Percentiles rank a stretch among this genome's conserved stretches.
phyloP scores from a whole-genome alignment of 768 basidiomycete species.

The Lentinula raphanica region DNA sequence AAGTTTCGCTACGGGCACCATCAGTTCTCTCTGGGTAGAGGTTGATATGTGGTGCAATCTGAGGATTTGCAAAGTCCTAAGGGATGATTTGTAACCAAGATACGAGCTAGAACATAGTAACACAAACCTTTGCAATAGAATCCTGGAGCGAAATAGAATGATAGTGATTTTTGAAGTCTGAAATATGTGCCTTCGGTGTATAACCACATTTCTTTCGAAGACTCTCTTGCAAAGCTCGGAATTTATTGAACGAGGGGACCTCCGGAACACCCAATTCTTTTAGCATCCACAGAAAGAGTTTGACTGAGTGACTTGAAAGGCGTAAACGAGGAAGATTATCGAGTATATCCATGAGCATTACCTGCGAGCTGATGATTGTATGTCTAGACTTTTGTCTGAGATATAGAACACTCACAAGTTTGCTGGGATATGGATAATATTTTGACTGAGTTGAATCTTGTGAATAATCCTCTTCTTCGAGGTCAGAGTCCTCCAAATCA shows the following conservation, averaged over 20 bases:
- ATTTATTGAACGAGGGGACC: constrained; percentile 7
- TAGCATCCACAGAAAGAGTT: constrained; percentile 10
- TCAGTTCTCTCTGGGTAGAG: too few species aligned
- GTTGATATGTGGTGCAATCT: too few species aligned
- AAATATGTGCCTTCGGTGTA: background rate
- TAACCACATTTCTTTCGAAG: background rate
- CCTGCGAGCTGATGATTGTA: background rate
- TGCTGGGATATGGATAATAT: constrained; percentile 1
- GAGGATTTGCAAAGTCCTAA: too few species aligned
- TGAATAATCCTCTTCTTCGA: background rate
- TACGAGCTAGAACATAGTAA: background rate
- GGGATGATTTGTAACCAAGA: too few species aligned
- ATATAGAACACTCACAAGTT: background rate
- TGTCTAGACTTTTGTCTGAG: too few species aligned
- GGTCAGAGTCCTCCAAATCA: background rate
- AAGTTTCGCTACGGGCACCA: too few species aligned
- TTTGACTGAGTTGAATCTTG: too few species aligned
- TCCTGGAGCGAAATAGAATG: background rate
- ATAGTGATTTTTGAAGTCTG: background rate
- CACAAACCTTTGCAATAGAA: background rate
- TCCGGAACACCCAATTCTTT: constrained; percentile 1
- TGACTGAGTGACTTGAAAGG: constrained; percentile 5
- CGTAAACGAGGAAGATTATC: constrained; percentile 13
- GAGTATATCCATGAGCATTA: constrained; percentile 8
- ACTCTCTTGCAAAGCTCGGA: constrained; percentile 7